Evolutionary conservation across 139 green algal species (phyloP).

Genomic region (Chlorokybus atmophyticus): DNA sequence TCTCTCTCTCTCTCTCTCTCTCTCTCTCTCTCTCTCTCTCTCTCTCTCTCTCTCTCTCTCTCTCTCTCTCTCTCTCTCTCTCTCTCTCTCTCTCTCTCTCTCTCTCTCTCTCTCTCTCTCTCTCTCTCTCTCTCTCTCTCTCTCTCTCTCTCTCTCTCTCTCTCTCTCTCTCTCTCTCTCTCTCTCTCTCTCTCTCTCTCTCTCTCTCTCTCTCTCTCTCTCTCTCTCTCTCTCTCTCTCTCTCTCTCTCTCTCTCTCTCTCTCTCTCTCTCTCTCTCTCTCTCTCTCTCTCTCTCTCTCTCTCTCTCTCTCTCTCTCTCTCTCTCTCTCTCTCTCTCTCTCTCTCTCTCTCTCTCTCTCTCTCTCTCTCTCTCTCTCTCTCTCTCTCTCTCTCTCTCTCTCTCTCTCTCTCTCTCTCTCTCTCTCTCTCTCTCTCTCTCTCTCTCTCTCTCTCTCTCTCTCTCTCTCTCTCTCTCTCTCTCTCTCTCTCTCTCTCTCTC

Average conservation of each 20-base stretch:
- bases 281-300: conserved; percentile 3
- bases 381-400: conserved; percentile 3
- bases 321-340: conserved; percentile 3
- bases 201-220: background rate
- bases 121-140: background rate
- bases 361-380: conserved; percentile 3
- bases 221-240: background rate
- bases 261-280: conserved; percentile 3
- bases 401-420: conserved; percentile 3
- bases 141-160: background rate
- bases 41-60: background rate
- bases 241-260: conserved; percentile 1
- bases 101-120: background rate
- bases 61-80: background rate
- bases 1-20: background rate
- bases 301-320: conserved; percentile 3
- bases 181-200: background rate
- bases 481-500: background rate
- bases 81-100: background rate
- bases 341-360: conserved; percentile 3
- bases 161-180: background rate
- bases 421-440: conserved; percentile 3
- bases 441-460: background rate
- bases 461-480: background rate
- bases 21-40: background rate